Conservation (phyloP, 768 basidiomycete genomes). For the Suillus subaureus region DNA sequence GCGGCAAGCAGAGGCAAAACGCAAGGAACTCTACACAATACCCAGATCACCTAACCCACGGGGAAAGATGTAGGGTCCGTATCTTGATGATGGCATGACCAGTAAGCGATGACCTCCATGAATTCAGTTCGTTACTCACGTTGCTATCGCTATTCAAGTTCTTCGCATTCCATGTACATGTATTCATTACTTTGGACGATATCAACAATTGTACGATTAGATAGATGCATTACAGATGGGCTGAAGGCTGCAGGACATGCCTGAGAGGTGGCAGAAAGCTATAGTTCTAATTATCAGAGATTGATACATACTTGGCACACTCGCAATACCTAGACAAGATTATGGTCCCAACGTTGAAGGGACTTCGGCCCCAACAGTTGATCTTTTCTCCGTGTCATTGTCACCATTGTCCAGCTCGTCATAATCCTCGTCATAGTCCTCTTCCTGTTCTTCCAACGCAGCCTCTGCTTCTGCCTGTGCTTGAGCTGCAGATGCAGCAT, state of each 20-base stretch:
- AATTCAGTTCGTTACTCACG: slow-evolving; percentile 5
- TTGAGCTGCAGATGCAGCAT: slow-evolving; percentile 72
- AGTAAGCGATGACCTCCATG: slow-evolving; percentile 16
- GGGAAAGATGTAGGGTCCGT: slow-evolving; percentile 53
- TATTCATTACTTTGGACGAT: slow-evolving; percentile 25
- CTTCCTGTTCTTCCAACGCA: slow-evolving; percentile 70
- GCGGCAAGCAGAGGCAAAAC: slow-evolving; percentile 55
- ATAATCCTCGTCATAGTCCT: slow-evolving; percentile 48
- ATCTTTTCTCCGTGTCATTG: slow-evolving; percentile 38
- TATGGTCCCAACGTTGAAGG: slow-evolving; percentile 15
- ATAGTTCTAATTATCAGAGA: slow-evolving; percentile 27
- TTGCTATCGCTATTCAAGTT: slow-evolving; percentile 10
- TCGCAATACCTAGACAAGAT: slow-evolving; percentile 25
- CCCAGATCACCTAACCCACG: slow-evolving; percentile 37
- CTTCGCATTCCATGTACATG: slow-evolving; percentile 36
- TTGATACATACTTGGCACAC: slow-evolving; percentile 19
- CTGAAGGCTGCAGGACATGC: slow-evolving; percentile 15
- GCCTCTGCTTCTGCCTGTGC: slow-evolving; percentile 81
- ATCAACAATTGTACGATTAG: slow-evolving; percentile 30
- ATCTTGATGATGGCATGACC: slow-evolving; percentile 18
- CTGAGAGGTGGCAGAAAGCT: slow-evolving; percentile 17
- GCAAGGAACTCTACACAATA: slow-evolving; percentile 45
- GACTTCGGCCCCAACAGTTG: slow-evolving; percentile 13
- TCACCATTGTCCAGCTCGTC: slow-evolving; percentile 48
- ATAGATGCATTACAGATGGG: slow-evolving; percentile 14